Conservation (phyloP, 176 grass and related monocot genomes). For the Triticum timopheevii region DNA sequence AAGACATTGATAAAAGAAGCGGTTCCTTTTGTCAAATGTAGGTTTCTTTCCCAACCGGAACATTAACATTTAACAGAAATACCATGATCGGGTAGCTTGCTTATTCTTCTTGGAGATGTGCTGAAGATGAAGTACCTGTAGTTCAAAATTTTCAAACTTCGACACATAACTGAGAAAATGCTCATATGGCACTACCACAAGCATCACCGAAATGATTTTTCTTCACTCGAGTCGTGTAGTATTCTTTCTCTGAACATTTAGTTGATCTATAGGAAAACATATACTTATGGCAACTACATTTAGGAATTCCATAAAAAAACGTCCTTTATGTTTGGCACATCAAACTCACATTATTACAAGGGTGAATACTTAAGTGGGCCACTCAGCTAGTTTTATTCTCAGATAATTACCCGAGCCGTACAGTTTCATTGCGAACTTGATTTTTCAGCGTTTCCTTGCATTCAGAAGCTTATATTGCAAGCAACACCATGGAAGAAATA, state of each 20-base stretch:
- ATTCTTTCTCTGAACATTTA: neutral
- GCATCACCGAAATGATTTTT: neutral
- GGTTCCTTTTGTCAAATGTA: constrained; percentile 76
- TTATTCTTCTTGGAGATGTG: neutral
- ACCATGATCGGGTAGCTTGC: neutral
- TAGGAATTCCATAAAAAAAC: neutral
- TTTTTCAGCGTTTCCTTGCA: neutral
- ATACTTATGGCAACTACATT: neutral
- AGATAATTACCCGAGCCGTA: too few species aligned
- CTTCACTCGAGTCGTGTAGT: neutral
- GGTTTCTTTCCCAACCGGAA: constrained; percentile 64
- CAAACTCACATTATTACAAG: neutral
- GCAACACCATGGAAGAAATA: neutral
- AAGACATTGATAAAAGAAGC: constrained; percentile 36
- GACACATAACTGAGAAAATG: neutral
- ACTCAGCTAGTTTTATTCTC: neutral
- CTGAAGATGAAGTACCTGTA: too few species aligned
- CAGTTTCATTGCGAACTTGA: neutral
- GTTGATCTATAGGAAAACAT: neutral
- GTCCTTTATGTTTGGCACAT: neutral
- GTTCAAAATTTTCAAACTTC: neutral
- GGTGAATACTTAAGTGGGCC: neutral
- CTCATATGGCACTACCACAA: neutral
- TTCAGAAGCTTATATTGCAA: neutral
- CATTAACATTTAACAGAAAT: constrained; percentile 4